Evolutionary conservation across 805 yeast species (phyloP).

Genomic region (Teunomyces stri): DNA sequence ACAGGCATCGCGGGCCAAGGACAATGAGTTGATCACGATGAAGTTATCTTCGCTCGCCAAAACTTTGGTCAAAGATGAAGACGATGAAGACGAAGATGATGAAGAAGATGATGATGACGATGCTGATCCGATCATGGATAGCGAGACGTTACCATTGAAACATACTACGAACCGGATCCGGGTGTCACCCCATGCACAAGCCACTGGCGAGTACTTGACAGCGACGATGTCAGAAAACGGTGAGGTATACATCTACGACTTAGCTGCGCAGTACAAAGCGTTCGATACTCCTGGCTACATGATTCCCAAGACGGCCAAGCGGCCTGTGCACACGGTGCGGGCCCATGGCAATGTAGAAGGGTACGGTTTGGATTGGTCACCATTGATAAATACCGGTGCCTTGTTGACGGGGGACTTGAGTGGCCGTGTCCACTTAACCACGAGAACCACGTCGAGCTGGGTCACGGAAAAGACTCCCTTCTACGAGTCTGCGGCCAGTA

Average conservation of each 20-base stretch:
- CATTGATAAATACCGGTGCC: constrained; percentile 73
- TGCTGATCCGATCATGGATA: constrained; percentile 83
- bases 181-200: constrained; percentile 71
- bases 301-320: constrained; percentile 72
- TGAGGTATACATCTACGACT: constrained; percentile 81
- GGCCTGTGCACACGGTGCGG: constrained; percentile 78
- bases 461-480: constrained; percentile 81
- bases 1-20: constrained; percentile 83
- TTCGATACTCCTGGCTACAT: constrained; percentile 85
- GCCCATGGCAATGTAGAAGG: constrained; percentile 96
- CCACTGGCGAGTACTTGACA: constrained; percentile 77
- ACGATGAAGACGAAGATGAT: constrained; percentile 57
- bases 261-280: constrained; percentile 74
- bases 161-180: constrained; percentile 88
- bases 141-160: constrained; percentile 71
- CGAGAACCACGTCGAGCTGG: constrained; percentile 78
- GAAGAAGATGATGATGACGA: constrained; percentile 70
- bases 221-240: constrained; percentile 91
- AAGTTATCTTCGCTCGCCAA: constrained; percentile 79
- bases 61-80: constrained; percentile 83
- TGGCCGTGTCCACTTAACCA: constrained; percentile 79
- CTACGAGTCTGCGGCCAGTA: constrained; percentile 65
- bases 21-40: constrained; percentile 83
- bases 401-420: constrained; percentile 84
- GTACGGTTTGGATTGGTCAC: constrained; percentile 96